A percentile compares a stretch with the other conserved stretches of the same genome.
These are phyloP conservation scores for Pythium guiyangense DNA, from an alignment of 352 stramenopile species.

Conservation along the genomic window DNA sequence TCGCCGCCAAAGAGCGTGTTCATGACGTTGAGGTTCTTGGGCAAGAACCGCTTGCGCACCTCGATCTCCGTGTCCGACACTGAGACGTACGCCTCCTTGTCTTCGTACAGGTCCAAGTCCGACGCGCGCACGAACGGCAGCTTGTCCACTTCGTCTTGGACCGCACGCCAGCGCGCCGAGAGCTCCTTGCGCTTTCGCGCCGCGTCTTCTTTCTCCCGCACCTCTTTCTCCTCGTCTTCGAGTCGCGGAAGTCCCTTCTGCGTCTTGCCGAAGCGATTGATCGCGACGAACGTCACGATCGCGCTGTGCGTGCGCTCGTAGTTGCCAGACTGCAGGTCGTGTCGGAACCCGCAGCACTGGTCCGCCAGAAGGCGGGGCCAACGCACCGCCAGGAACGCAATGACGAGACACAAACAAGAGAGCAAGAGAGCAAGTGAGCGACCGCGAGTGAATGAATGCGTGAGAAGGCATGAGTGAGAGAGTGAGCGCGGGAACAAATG, in stretches of 20 bases:
- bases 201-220: constrained; percentile 26
- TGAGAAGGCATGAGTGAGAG: no score
- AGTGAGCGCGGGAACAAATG: no score
- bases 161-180: constrained; percentile 30
- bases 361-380: no score
- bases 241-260: constrained; percentile 32
- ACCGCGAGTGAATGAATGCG: no score
- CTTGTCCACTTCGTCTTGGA: constrained; percentile 40
- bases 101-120: constrained; percentile 8
- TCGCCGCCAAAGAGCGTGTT: no score
- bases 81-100: constrained; percentile 23
- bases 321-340: constrained; percentile 25
- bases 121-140: constrained; percentile 16
- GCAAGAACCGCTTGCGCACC: constrained; percentile 67
- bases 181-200: constrained; percentile 34
- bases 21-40: constrained; percentile 68
- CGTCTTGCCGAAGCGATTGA: constrained; percentile 36
- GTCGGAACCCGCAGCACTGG: constrained; percentile 30
- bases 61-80: constrained; percentile 62
- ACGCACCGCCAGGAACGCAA: no score
- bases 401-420: no score
- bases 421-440: no score
- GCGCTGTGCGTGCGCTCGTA: constrained; percentile 49
- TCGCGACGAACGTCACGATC: constrained; percentile 50
- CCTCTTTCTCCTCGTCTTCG: constrained; percentile 28